phyloP scores from a whole-genome alignment of 352 stramenopile genomes.

The Phytophthora podocarpi region DNA sequence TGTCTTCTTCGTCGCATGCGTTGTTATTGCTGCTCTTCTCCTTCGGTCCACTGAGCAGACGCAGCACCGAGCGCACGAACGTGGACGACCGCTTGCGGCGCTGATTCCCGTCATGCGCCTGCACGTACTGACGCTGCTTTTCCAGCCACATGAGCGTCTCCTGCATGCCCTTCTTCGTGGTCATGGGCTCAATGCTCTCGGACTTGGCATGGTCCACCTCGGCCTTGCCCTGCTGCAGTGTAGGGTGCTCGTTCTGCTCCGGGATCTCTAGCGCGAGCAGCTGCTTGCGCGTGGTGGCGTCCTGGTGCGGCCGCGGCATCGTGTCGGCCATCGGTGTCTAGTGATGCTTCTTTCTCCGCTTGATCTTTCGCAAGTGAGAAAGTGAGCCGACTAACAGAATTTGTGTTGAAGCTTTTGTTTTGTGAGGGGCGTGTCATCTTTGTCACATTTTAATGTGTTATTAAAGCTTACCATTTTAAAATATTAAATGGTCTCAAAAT shows the following conservation, averaged over 20 bases:
- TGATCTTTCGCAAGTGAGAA: conserved; percentile 34
- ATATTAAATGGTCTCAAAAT: too few relatives aligned
- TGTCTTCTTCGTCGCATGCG: conserved; percentile 18
- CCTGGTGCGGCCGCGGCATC: conserved; percentile 12
- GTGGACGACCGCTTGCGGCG: conserved; percentile 54
- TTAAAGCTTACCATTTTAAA: too few relatives aligned
- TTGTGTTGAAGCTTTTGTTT: conserved; percentile 30
- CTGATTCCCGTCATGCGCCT: conserved; percentile 37
- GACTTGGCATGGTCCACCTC: neutral
- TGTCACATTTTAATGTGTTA: conserved; percentile 37
- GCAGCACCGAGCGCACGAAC: conserved; percentile 67
- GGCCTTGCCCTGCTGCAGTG: neutral
- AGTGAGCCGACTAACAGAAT: neutral
- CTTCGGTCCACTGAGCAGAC: conserved; percentile 45
- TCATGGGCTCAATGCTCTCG: neutral
- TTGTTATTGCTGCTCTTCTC: conserved; percentile 21
- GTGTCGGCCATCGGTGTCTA: conserved; percentile 37
- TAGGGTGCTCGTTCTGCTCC: neutral
- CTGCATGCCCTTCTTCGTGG: conserved; percentile 45
- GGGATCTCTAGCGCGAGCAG: conserved; percentile 27
- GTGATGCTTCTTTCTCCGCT: neutral
- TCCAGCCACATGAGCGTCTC: conserved; percentile 80
- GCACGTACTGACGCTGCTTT: conserved; percentile 49
- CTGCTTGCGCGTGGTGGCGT: conserved; percentile 48
- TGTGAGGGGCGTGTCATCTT: conserved; percentile 23